Evolutionary conservation across 1,284 basidiomycete species (phyloP).

Genomic region (Melampsora abietis-canadensis): DNA sequence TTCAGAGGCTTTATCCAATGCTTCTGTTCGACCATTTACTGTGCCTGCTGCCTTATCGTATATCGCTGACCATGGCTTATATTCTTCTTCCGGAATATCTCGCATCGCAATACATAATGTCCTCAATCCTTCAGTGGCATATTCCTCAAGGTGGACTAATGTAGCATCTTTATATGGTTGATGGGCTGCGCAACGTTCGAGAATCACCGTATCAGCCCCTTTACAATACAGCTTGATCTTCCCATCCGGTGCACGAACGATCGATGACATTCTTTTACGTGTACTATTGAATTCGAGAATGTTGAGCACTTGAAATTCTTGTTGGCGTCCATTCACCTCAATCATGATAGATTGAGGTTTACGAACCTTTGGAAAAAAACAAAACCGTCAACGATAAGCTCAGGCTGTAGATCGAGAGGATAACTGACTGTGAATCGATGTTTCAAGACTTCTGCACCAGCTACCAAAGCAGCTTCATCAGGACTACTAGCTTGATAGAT

Average conservation of each 20-base stretch:
- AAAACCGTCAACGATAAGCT: background rate
- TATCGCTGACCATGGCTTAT: constrained; percentile 78
- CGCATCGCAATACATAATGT: constrained; percentile 95
- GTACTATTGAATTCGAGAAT: constrained; percentile 99
- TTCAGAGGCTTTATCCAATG: constrained; percentile 89
- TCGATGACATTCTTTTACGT: constrained; percentile 93
- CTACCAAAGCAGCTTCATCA: constrained; percentile 93
- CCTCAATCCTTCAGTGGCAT: constrained; percentile 91
- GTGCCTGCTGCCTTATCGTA: constrained; percentile 89
- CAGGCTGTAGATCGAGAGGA: background rate
- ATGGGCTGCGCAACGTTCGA: constrained; percentile 71
- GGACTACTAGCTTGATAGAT: constrained; percentile 95
- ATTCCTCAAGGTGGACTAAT: constrained; percentile 87
- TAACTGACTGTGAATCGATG: constrained; percentile 85
- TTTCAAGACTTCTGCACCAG: constrained; percentile 85
- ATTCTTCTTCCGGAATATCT: constrained; percentile 85
- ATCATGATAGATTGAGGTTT: constrained; percentile 94
- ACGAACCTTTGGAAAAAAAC: constrained; percentile 63
- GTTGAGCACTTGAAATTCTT: constrained; percentile 88
- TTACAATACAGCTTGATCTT: constrained; percentile 94
- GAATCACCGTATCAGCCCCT: constrained; percentile 95
- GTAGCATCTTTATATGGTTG: constrained; percentile 85
- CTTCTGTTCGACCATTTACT: constrained; percentile 86
- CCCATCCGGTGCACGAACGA: constrained; percentile 82
- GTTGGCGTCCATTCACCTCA: constrained; percentile 67